Percentiles rank a stretch among this genome's conserved stretches.
Conservation (phyloP, 2,329 filamentous ascomycete genomes). For the Diplocarpon mali region DNA sequence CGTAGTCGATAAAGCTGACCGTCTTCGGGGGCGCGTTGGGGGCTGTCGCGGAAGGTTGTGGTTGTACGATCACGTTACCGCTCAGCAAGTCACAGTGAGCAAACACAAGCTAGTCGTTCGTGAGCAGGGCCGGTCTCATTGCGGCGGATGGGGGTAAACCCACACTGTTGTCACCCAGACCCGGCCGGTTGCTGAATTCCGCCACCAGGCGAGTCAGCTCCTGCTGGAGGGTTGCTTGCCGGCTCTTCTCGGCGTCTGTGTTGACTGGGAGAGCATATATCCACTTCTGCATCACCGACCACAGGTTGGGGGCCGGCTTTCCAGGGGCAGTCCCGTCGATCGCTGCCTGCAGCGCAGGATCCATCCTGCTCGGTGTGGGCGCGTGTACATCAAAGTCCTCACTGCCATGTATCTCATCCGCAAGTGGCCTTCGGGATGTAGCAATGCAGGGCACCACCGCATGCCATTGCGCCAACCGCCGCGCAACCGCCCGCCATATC, state of each 20-base stretch:
- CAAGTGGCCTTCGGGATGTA: constrained; percentile 20
- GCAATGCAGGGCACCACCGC: constrained; percentile 53
- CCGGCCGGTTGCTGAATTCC: constrained; percentile 64
- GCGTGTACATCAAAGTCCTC: constrained; percentile 20
- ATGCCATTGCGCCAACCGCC: constrained; percentile 86
- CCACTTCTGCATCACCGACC: constrained; percentile 96
- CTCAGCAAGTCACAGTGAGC: constrained; percentile 93
- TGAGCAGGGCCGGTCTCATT: constrained; percentile 11
- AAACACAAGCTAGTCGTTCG: constrained; percentile 62
- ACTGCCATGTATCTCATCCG: constrained; percentile 30
- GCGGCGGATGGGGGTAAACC: constrained; percentile 24
- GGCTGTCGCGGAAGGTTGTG: constrained; percentile 27
- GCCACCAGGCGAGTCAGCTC: constrained; percentile 62
- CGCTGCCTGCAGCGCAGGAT: constrained; percentile 31
- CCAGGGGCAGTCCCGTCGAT: constrained; percentile 47
- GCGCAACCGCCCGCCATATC: constrained; percentile 75
- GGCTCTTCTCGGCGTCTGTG: constrained; percentile 56
- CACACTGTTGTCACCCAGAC: constrained; percentile 66
- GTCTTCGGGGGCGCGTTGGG: constrained; percentile 32
- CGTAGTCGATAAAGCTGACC: constrained; percentile 93
- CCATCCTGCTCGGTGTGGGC: constrained; percentile 25
- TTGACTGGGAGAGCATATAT: constrained; percentile 69
- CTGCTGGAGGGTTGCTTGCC: constrained; percentile 57
- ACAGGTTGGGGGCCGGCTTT: constrained; percentile 74
- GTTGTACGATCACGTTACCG: constrained; percentile 86